Base-by-base conservation (phyloP, 2,329 filamentous ascomycete species). In the Teratosphaeria viscida region DNA sequence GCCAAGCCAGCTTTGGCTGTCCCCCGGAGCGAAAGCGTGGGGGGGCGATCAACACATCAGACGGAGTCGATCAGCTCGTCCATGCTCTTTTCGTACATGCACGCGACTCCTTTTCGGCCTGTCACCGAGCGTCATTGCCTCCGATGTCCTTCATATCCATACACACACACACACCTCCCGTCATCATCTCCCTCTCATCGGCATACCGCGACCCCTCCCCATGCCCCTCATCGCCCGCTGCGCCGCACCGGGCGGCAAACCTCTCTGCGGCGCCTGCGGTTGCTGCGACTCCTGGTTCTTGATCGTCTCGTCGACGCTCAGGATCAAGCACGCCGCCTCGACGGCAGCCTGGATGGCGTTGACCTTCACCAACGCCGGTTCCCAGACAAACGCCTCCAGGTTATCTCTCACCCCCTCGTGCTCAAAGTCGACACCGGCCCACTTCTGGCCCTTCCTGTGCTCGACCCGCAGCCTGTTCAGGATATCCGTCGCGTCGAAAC, bases 281-380 rank as follows among this genome's bases (percentile, higher is more conserved):
- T 85, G 81, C 68, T 86, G 83, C 70, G 90, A 95, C 79, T 97
- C 92, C 79, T 99, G 90, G 77, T 99, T 99, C 77, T 67, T 91
- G 77, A 99, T 97, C 37, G 94, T 99, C 84, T 99, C 94, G 72
- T 99, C 94, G 59, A 99, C 94, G 68, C 90, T 88, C 70, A 99
- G 78, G 67, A 99, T 97, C 78, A 99, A 78, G 78, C 94, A 99
- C 67, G 88, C 89, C 26, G 94, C 94, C 78, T 99, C 94, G 35
- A 92, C 92, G 57, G 94, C 94, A 23, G 94, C 92, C 79, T 96
- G 91, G 65, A 99, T 88, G 66, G 94, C 94, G 75, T 99, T 99
- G 75, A 95, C 82, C 85, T 99, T 99, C 72, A 99, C 89, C 64
- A 97, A 80, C 55, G 89, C 88, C 5, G 94, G 94, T 78, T 99